Percentiles rank a stretch among this genome's conserved stretches.
These are phyloP conservation scores for Aspergillus sclerotiicarbonarius DNA, from an alignment of 495 filamentous ascomycete genomes.

Conservation along the genomic window DNA sequence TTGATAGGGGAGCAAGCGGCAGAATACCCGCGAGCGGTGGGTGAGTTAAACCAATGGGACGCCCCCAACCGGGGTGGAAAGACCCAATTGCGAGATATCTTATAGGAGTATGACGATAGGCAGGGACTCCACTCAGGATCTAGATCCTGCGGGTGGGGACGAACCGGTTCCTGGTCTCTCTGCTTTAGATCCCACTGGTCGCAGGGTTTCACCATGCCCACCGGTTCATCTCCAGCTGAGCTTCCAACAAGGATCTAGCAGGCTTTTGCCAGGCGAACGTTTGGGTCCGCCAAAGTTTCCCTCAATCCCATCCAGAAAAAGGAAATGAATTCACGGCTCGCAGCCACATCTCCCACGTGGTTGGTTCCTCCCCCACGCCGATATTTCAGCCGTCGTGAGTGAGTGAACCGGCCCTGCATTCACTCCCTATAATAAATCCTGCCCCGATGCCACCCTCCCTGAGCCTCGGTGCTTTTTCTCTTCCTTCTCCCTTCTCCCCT, in stretches of 20 bases:
- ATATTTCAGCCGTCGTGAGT: neutral
- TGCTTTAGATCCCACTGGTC: neutral
- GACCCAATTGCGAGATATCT: no score
- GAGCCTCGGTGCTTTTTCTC: neutral
- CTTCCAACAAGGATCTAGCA: no score
- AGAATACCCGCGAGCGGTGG: no score
- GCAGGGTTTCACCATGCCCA: neutral
- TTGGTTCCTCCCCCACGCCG: slow-evolving; percentile 1
- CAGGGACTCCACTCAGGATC: neutral
- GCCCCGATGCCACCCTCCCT: neutral
- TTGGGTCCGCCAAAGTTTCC: slow-evolving; percentile 3
- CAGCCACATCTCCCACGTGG: neutral
- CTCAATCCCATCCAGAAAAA: neutral
- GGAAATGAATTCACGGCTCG: neutral
- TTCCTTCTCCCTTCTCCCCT: neutral
- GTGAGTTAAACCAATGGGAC: no score
- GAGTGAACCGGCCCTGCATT: neutral
- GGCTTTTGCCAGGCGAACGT: neutral
- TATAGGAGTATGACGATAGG: no score
- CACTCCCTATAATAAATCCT: neutral
- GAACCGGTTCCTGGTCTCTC: neutral
- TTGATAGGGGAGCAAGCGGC: no score
- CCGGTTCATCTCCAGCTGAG: neutral
- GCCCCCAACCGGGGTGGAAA: no score
- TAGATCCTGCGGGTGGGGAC: neutral